A percentile compares a stretch with the other conserved stretches of the same genome.
phyloP scores from a whole-genome alignment of 1,284 basidiomycete species.

The Neolentinus lepideus region DNA sequence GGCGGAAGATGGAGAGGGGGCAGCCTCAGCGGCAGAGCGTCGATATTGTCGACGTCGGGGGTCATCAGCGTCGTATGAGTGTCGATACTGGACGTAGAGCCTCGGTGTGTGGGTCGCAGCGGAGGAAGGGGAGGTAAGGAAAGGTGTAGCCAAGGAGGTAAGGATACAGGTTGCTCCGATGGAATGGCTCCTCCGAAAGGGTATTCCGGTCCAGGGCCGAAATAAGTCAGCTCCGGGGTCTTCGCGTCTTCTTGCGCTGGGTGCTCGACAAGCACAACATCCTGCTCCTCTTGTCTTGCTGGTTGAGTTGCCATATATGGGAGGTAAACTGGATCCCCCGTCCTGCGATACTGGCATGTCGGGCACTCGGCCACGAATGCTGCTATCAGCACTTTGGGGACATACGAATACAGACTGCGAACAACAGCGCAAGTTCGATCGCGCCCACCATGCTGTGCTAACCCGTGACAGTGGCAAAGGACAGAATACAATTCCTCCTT shows the following conservation, averaged over 20 bases:
- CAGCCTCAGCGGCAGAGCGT: not conserved
- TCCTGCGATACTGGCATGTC: not conserved
- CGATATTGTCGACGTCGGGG: not conserved
- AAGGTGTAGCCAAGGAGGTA: not conserved
- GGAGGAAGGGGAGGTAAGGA: not conserved
- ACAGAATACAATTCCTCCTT: not conserved
- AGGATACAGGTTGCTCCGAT: not conserved
- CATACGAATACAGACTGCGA: not conserved
- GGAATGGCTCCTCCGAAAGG: not conserved
- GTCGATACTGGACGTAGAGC: not conserved
- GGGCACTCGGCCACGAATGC: not conserved
- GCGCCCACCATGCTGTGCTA: not conserved
- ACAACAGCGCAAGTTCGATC: not conserved
- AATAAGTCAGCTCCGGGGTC: not conserved
- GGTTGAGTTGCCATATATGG: not conserved
- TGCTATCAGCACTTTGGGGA: conserved; percentile 1
- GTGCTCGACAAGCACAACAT: not conserved
- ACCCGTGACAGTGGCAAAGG: not conserved
- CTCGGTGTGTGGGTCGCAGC: not conserved
- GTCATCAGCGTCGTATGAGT: not conserved
- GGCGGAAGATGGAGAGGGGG: not conserved
- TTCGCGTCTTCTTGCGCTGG: not conserved
- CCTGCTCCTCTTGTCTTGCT: not conserved
- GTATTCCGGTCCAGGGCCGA: not conserved
- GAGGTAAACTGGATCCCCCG: not conserved